These are phyloP conservation scores for Rhododendron kiyosumense DNA, from an alignment of 148 eudicot genomes.

Conservation along the genomic window DNA sequence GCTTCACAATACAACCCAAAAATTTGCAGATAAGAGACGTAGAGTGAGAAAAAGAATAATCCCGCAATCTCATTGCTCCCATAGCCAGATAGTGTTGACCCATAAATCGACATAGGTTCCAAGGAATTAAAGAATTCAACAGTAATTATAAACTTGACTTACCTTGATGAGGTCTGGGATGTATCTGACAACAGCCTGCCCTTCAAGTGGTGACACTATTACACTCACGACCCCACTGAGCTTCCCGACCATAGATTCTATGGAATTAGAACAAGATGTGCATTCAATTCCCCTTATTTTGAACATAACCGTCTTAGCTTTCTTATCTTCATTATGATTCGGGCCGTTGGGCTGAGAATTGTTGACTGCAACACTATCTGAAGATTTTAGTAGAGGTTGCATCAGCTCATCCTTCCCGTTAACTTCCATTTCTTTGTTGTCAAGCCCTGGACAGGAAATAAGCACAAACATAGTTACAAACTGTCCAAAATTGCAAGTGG, in stretches of 20 bases:
- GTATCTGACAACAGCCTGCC: slow-evolving; percentile 69
- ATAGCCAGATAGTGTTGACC: not conserved
- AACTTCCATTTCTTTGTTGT: slow-evolving; percentile 47
- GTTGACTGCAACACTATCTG: slow-evolving; percentile 33
- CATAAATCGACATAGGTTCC: not conserved
- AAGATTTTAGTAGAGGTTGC: slow-evolving; percentile 48
- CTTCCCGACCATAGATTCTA: slow-evolving; percentile 57
- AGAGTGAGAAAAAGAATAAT: not conserved
- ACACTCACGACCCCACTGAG: slow-evolving; percentile 57
- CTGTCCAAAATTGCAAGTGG: not conserved
- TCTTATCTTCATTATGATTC: slow-evolving; percentile 25
- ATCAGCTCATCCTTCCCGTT: slow-evolving; percentile 49
- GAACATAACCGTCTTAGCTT: slow-evolving; percentile 39
- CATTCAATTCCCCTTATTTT: slow-evolving; percentile 64
- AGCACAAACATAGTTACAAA: not conserved
- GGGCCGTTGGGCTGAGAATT: slow-evolving; percentile 18
- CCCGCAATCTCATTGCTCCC: not conserved
- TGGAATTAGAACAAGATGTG: slow-evolving; percentile 66
- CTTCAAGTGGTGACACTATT: slow-evolving; percentile 64
- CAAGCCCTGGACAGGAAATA: slow-evolving; percentile 16
- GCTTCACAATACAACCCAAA: not conserved
- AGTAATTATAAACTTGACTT: slow-evolving; percentile 16
- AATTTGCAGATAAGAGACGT: not conserved
- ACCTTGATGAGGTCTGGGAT: slow-evolving; percentile 54
- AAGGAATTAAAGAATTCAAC: not conserved